These are phyloP conservation scores for Cladophialophora bantiana DNA, from an alignment of 2,329 filamentous ascomycete genomes.

Conservation along the genomic window DNA sequence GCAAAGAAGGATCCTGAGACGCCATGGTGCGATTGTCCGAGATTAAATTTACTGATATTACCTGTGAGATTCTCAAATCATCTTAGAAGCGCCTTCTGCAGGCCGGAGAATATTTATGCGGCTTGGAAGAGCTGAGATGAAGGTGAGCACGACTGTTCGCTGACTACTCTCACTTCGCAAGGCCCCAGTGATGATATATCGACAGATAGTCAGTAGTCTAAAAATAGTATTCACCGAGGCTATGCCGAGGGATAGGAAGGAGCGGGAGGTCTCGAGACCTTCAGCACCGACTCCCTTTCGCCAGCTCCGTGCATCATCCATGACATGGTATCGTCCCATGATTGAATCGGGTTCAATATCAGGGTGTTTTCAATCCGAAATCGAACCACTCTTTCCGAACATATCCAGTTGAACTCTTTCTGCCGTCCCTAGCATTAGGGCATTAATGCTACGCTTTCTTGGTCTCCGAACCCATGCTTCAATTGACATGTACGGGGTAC, in stretches of 20 bases:
- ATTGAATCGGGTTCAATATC: not conserved
- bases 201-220: not conserved
- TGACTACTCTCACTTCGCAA: not conserved
- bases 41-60: not conserved
- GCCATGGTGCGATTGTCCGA: constrained; percentile 15
- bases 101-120: not conserved
- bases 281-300: too few species aligned
- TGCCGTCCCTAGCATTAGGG: not conserved
- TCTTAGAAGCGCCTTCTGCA: not conserved
- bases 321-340: not conserved
- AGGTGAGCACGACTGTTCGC: not conserved
- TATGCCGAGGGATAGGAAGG: not conserved
- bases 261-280: not conserved
- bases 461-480: not conserved
- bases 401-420: not conserved
- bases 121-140: not conserved
- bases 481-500: not conserved
- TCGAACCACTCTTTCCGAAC: not conserved
- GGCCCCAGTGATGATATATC: too few species aligned
- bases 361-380: not conserved
- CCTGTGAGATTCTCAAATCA: not conserved
- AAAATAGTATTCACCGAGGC: constrained; percentile 15
- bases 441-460: not conserved
- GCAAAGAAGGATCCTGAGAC: constrained; percentile 41
- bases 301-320: not conserved